Evolutionary conservation across 2,329 filamentous ascomycete species (phyloP).

Genomic region (Aureobasidium sp.): DNA sequence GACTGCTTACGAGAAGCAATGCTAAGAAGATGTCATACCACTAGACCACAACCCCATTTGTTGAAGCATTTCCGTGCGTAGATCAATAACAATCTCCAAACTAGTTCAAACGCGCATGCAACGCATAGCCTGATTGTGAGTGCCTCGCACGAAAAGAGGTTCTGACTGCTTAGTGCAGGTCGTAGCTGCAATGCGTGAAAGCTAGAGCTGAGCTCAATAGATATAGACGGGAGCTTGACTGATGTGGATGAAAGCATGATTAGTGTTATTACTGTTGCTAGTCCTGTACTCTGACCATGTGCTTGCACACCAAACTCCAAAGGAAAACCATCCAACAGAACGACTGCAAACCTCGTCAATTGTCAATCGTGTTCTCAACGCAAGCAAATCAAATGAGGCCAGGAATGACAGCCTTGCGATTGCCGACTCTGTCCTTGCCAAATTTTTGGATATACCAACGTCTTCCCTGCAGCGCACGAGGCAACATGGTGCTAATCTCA

Average conservation of each 20-base stretch:
- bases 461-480: conserved; percentile 71
- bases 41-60: conserved; percentile 10
- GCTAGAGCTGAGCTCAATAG: background rate
- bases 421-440: conserved; percentile 71
- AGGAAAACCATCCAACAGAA: background rate
- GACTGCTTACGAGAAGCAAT: background rate
- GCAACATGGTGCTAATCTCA: conserved; percentile 83
- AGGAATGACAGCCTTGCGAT: conserved; percentile 67
- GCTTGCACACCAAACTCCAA: background rate
- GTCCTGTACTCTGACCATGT: background rate
- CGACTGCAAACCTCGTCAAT: background rate
- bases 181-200: background rate
- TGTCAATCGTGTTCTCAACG: background rate
- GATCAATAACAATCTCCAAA: too few species aligned
- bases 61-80: too few species aligned
- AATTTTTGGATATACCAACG: conserved; percentile 86
- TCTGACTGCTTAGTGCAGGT: too few species aligned
- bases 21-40: conserved; percentile 12
- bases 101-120: too few species aligned
- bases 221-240: background rate
- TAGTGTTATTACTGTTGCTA: background rate
- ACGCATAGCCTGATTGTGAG: too few species aligned
- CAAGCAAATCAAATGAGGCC: conserved; percentile 39
- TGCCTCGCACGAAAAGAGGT: too few species aligned
- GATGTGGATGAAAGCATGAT: background rate